Conservation (phyloP, 2,329 filamentous ascomycete genomes). For the Akanthomyces dipterigenus region DNA sequence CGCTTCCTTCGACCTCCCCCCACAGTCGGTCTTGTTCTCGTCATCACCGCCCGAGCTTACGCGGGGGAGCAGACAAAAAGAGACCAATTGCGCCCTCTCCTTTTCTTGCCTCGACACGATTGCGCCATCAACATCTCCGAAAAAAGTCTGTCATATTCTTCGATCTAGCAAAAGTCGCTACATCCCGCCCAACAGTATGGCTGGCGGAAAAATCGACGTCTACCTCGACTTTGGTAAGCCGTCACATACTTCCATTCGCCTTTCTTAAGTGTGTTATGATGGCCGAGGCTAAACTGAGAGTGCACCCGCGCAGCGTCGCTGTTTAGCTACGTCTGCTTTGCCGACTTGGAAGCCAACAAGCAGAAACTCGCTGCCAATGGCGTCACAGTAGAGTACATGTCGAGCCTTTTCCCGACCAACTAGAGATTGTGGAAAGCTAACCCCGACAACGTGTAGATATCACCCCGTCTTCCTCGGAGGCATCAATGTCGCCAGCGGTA, state of each 20-base stretch:
- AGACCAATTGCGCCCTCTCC: not conserved
- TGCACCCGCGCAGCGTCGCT: constrained; percentile 49
- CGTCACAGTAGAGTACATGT: constrained; percentile 60
- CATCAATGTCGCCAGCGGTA: constrained; percentile 55
- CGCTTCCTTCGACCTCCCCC: not conserved
- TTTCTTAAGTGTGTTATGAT: no score
- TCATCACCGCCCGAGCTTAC: not conserved
- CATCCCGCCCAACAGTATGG: constrained; percentile 36
- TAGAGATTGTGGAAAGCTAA: not conserved
- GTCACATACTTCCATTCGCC: no score
- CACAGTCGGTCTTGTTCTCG: not conserved
- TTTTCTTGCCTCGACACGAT: not conserved
- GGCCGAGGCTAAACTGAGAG: not conserved
- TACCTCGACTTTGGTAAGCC: constrained; percentile 61
- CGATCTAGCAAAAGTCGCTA: no score
- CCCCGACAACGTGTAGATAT: constrained; percentile 41
- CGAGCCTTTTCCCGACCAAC: not conserved
- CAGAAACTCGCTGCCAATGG: constrained; percentile 48
- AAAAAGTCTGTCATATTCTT: not conserved
- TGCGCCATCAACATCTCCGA: not conserved
- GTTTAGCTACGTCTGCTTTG: constrained; percentile 51
- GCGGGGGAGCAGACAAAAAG: not conserved
- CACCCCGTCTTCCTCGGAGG: constrained; percentile 66
- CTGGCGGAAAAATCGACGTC: constrained; percentile 54
- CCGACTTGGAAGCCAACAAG: constrained; percentile 51